Conservation (phyloP, 331 rosid species). For the Erythrophleum ivorense region DNA sequence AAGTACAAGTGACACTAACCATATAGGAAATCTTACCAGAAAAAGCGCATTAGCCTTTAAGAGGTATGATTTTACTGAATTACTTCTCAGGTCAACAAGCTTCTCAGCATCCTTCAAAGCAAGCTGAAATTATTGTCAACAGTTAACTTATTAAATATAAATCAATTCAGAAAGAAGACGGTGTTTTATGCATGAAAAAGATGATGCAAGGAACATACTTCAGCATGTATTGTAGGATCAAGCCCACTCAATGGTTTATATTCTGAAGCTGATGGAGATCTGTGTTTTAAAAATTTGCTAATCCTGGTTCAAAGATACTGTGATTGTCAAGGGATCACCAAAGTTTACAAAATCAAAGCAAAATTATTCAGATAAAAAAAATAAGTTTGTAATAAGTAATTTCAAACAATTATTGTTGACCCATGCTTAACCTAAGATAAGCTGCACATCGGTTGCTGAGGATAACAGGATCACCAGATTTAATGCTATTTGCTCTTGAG, state of each 20-base stretch:
- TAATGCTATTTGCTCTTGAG: constrained; percentile 84
- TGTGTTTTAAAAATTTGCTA: constrained; percentile 62
- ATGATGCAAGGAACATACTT: constrained; percentile 60
- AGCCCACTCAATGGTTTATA: constrained; percentile 83
- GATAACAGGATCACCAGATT: constrained; percentile 80
- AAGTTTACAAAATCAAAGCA: constrained; percentile 38
- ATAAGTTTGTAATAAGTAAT: constrained; percentile 26
- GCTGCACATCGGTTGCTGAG: constrained; percentile 86
- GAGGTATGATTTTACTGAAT: constrained; percentile 70
- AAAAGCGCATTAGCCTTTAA: constrained; percentile 78
- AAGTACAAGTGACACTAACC: constrained; percentile 21
- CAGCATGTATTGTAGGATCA: constrained; percentile 96
- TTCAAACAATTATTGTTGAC: constrained; percentile 22
- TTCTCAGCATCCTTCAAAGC: constrained; percentile 94
- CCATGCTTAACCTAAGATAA: constrained; percentile 73
- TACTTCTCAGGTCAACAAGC: constrained; percentile 59
- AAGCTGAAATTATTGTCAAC: constrained; percentile 64
- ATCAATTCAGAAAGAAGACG: constrained; percentile 36
- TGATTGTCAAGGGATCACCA: constrained; percentile 40
- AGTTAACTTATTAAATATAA: constrained; percentile 35
- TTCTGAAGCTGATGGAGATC: constrained; percentile 87
- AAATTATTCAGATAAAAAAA: constrained; percentile 24
- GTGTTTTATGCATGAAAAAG: constrained; percentile 26
- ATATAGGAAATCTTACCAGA: constrained; percentile 58
- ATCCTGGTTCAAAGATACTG: constrained; percentile 65